Evolutionary conservation across 495 filamentous ascomycete genomes (phyloP).

Genomic region (Amphirosellinia nigrospora): DNA sequence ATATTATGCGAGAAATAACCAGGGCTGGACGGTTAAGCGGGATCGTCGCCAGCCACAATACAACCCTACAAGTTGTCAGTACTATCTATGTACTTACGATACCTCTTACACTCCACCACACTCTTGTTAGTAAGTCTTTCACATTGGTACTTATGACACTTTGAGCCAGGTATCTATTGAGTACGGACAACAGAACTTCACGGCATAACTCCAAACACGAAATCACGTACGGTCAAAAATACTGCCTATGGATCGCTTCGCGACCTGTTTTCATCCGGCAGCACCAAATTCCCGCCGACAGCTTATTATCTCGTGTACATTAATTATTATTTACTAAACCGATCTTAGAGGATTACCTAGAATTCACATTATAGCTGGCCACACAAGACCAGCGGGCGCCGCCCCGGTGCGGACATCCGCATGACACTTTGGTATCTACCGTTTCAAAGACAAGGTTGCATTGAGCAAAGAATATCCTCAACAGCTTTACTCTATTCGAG

Average conservation of each 20-base stretch:
- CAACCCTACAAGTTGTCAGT: slow-evolving; percentile 23
- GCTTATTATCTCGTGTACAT: background rate
- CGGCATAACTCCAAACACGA: background rate
- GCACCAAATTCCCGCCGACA: background rate
- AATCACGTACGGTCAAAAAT: background rate
- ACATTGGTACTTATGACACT: background rate
- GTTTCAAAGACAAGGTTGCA: slow-evolving; percentile 1
- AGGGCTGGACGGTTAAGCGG: slow-evolving; percentile 35
- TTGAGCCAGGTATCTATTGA: background rate
- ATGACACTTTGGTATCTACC: slow-evolving; percentile 14
- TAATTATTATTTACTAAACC: background rate
- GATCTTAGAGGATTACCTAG: background rate
- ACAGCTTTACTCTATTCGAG: background rate
- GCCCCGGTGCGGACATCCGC: slow-evolving; percentile 15
- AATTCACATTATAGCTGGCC: background rate
- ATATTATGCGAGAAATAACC: slow-evolving; percentile 30
- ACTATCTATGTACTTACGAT: slow-evolving; percentile 5
- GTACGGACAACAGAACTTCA: background rate
- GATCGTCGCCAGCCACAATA: slow-evolving; percentile 37
- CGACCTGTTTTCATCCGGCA: background rate
- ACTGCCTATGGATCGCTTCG: background rate
- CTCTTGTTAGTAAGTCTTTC: background rate
- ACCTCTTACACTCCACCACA: slow-evolving; percentile 13
- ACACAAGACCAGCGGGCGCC: background rate
- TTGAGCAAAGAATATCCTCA: background rate